Percentiles rank a stretch among this genome's conserved stretches.
These are phyloP conservation scores for Bryoglossum gracile DNA, from an alignment of 495 filamentous ascomycete genomes.

Conservation along the genomic window DNA sequence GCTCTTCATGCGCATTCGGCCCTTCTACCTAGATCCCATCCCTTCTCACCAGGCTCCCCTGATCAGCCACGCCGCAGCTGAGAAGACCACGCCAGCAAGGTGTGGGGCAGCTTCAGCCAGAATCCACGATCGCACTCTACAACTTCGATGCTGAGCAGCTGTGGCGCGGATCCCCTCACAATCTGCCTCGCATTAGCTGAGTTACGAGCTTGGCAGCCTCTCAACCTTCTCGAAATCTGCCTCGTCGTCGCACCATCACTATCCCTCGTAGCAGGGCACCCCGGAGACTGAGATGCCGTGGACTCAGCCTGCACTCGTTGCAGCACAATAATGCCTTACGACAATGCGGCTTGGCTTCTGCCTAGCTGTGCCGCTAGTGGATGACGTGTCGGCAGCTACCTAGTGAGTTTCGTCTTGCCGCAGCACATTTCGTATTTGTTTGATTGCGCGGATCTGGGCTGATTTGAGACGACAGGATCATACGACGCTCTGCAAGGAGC, in stretches of 20 bases:
- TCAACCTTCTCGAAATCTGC: slow-evolving; percentile 19
- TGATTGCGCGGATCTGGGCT: not conserved
- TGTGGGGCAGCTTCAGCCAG: slow-evolving; percentile 22
- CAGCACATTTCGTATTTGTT: not conserved
- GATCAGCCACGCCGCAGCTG: slow-evolving; percentile 18
- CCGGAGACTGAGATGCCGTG: slow-evolving; percentile 8
- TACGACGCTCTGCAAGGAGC: not conserved
- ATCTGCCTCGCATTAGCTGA: slow-evolving; percentile 6
- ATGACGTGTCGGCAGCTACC: not conserved
- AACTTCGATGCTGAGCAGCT: slow-evolving; percentile 17
- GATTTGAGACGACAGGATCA: not conserved
- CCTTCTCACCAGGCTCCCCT: slow-evolving; percentile 14
- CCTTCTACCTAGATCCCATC: not conserved
- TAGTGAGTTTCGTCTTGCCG: not conserved
- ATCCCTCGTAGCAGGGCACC: slow-evolving; percentile 6
- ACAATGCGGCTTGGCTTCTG: slow-evolving; percentile 7
- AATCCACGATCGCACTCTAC: slow-evolving; percentile 11
- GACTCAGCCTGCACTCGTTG: slow-evolving; percentile 4
- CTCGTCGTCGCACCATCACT: slow-evolving; percentile 16
- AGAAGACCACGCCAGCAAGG: slow-evolving; percentile 15
- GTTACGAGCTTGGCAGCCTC: slow-evolving; percentile 3
- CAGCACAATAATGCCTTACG: slow-evolving; percentile 6
- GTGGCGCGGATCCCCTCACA: slow-evolving; percentile 14
- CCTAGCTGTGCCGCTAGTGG: not conserved
- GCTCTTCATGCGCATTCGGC: slow-evolving; percentile 6